A percentile compares a stretch with the other conserved stretches of the same genome.
Conservation (phyloP, 371 early-diverging fungal genomes). For the Actinomortierella ambigua region DNA sequence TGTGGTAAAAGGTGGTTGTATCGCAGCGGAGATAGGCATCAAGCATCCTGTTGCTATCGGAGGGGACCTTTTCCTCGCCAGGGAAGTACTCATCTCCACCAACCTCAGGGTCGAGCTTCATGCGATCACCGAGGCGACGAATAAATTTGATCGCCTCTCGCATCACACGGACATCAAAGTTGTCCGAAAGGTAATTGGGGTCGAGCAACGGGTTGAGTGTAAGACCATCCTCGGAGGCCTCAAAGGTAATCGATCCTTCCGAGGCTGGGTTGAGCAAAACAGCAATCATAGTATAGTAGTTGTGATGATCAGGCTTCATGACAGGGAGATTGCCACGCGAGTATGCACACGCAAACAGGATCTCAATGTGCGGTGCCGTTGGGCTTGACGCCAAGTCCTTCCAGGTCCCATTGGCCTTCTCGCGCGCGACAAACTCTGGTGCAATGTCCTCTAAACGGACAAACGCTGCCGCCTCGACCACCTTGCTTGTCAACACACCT, state of each 20-base stretch:
- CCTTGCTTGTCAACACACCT: neutral
- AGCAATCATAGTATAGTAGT: conserved; percentile 16
- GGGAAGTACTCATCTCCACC: conserved; percentile 17
- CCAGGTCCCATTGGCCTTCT: conserved; percentile 2
- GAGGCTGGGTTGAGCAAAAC: conserved; percentile 33
- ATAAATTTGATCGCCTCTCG: conserved; percentile 22
- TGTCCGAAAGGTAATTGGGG: conserved; percentile 26
- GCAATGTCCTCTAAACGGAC: conserved; percentile 6
- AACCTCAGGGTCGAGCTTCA: conserved; percentile 23
- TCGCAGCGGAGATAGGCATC: conserved; percentile 3
- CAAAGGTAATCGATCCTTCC: conserved; percentile 14
- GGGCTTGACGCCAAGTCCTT: neutral
- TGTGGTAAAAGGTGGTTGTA: conserved; percentile 15
- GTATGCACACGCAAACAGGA: no score
- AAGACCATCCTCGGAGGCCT: no score
- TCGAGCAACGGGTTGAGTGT: conserved; percentile 12
- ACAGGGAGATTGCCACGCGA: no score
- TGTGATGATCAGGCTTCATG: no score
- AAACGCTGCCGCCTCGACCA: neutral
- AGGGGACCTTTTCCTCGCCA: conserved; percentile 10
- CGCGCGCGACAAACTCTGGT: conserved; percentile 6
- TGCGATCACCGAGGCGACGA: conserved; percentile 8
- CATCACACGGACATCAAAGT: conserved; percentile 27
- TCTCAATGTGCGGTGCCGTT: neutral
- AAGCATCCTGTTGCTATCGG: conserved; percentile 12